Conservation (phyloP, 768 basidiomycete species). For the Xerocomellus intermedius region DNA sequence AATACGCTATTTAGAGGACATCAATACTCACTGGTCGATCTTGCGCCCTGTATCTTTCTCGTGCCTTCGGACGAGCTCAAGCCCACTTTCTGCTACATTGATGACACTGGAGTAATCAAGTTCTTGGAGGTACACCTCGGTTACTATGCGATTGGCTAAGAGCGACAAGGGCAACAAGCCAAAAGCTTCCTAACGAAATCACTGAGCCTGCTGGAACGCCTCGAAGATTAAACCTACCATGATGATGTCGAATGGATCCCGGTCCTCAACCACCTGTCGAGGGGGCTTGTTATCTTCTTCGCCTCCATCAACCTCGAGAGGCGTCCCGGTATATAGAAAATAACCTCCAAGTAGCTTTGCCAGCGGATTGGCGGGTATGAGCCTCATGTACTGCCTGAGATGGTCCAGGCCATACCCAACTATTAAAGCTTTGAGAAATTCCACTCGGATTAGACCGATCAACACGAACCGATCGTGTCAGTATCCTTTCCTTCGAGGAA, state of each 20-base stretch:
- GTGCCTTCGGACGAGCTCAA: conserved; percentile 51
- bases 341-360: conserved; percentile 63
- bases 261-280: conserved; percentile 27
- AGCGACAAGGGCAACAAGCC: conserved; percentile 51
- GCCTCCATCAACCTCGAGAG: conserved; percentile 39
- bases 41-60: conserved; percentile 59
- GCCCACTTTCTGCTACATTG: conserved; percentile 66
- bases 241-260: conserved; percentile 60
- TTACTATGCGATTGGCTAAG: conserved; percentile 63
- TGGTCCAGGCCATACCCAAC: conserved; percentile 59
- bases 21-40: conserved; percentile 44
- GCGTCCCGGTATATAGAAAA: conserved; percentile 57
- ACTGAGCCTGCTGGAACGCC: not conserved
- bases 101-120: conserved; percentile 74
- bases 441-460: not conserved
- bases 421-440: conserved; percentile 26
- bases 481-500: conserved; percentile 74
- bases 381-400: conserved; percentile 55
- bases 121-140: conserved; percentile 64
- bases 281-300: conserved; percentile 16
- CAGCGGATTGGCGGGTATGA: conserved; percentile 64
- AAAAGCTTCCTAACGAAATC: conserved; percentile 51
- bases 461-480: conserved; percentile 57
- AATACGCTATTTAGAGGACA: not conserved
- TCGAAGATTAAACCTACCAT: conserved; percentile 45